Conservation (phyloP, 805 yeast genomes). For the Metschnikowia cerradonensis region DNA sequence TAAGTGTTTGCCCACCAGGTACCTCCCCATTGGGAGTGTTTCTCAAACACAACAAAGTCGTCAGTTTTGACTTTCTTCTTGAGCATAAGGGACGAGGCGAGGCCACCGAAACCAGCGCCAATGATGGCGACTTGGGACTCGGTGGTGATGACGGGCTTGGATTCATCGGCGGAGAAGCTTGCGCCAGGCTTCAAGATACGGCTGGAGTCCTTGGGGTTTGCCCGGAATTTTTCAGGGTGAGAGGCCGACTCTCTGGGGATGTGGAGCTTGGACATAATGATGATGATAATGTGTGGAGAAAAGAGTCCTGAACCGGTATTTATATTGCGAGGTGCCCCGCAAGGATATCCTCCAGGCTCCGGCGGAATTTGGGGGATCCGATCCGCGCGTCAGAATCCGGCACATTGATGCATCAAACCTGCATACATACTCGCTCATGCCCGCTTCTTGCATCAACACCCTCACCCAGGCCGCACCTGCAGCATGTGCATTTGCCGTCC, state of each 20-base stretch:
- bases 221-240: constrained; percentile 30
- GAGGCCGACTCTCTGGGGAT: constrained; percentile 29
- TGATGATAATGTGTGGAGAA: background rate
- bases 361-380: background rate
- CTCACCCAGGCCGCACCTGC: background rate
- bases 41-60: constrained; percentile 35
- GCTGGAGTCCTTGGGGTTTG: constrained; percentile 25
- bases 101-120: constrained; percentile 42
- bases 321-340: background rate
- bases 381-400: background rate
- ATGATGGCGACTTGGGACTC: constrained; percentile 32
- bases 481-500: background rate
- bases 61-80: constrained; percentile 24
- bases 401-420: background rate
- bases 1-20: constrained; percentile 45
- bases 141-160: constrained; percentile 18
- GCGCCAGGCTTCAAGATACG: constrained; percentile 24
- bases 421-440: background rate
- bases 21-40: constrained; percentile 38
- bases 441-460: background rate
- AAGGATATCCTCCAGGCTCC: background rate
- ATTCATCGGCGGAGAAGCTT: constrained; percentile 14
- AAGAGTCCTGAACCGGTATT: background rate
- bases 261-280: constrained; percentile 25
- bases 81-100: constrained; percentile 29